Evolutionary conservation across 2,329 filamentous ascomycete genomes (phyloP).

Genomic region (Pestalotiopsis sp.): DNA sequence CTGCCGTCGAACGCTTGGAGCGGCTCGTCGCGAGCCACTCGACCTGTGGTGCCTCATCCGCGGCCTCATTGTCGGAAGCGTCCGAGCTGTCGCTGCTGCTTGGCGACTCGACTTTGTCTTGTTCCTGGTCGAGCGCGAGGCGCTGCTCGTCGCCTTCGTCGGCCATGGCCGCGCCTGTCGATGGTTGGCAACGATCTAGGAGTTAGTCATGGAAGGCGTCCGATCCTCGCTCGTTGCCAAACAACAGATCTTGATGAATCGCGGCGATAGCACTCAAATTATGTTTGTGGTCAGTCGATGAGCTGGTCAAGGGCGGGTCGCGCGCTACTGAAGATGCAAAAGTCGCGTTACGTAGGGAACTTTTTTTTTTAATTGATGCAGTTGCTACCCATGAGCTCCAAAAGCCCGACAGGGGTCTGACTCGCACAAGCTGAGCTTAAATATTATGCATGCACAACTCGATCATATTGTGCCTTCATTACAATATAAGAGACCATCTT

Average conservation of each 20-base stretch:
- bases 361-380: conserved; percentile 5
- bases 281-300: not conserved
- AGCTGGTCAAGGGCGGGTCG: not conserved
- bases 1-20: conserved; percentile 76
- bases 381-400: too few species aligned
- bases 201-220: not conserved
- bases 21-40: conserved; percentile 77
- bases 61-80: conserved; percentile 32
- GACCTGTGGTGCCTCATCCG: conserved; percentile 35
- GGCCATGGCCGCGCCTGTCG: conserved; percentile 32
- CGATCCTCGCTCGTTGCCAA: not conserved
- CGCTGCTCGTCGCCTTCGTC: conserved; percentile 42
- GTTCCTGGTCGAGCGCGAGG: conserved; percentile 31
- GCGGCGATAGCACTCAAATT: not conserved
- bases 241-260: not conserved
- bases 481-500: not conserved
- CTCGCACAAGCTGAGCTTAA: not conserved
- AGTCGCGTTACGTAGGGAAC: conserved; percentile 2
- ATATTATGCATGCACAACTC: not conserved
- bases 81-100: conserved; percentile 35
- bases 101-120: conserved; percentile 35
- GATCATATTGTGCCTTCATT: not conserved
- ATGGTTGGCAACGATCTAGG: not conserved
- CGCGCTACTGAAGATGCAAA: not conserved
- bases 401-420: not conserved